Conservation (phyloP, 768 basidiomycete species). For the Psilocybe tampanensis region DNA sequence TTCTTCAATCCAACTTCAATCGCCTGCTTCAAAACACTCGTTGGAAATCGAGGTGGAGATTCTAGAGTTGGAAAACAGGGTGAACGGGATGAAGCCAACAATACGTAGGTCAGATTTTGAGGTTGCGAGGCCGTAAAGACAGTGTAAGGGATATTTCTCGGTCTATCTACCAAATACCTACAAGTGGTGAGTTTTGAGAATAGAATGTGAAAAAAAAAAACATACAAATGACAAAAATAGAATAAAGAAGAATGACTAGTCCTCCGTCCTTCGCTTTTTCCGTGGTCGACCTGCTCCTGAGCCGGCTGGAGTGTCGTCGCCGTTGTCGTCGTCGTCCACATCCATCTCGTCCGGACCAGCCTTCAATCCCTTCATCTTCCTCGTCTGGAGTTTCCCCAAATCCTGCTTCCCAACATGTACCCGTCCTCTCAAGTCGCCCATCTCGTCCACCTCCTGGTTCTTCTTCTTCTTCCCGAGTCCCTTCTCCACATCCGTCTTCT, state of each 20-base stretch:
- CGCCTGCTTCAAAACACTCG: too few relatives aligned
- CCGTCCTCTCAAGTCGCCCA: constrained; percentile 93
- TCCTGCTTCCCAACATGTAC: constrained; percentile 93
- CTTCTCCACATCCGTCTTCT: constrained; percentile 84
- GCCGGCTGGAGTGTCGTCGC: constrained; percentile 14
- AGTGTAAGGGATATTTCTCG: not conserved
- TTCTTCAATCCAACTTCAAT: too few relatives aligned
- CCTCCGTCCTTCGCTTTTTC: constrained; percentile 20
- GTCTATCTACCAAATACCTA: not conserved
- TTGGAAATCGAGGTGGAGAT: too few relatives aligned
- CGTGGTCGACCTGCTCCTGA: constrained; percentile 12
- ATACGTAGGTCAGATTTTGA: too few relatives aligned
- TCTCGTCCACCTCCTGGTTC: constrained; percentile 96
- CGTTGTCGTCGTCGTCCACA: constrained; percentile 15
- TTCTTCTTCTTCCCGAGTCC: constrained; percentile 92
- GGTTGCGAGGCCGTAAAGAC: too few relatives aligned
- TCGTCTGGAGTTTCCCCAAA: constrained; percentile 79
- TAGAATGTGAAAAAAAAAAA: not conserved
- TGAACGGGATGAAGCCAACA: too few relatives aligned
- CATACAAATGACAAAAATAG: not conserved
- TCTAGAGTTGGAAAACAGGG: too few relatives aligned
- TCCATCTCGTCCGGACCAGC: constrained; percentile 21
- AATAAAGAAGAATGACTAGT: not conserved
- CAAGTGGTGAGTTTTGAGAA: not conserved
- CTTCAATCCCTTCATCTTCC: constrained; percentile 97